Percentiles rank a stretch among this genome's conserved stretches.
phyloP scores from a whole-genome alignment of 139 green algal genomes.

The Micractinium conductrix region DNA sequence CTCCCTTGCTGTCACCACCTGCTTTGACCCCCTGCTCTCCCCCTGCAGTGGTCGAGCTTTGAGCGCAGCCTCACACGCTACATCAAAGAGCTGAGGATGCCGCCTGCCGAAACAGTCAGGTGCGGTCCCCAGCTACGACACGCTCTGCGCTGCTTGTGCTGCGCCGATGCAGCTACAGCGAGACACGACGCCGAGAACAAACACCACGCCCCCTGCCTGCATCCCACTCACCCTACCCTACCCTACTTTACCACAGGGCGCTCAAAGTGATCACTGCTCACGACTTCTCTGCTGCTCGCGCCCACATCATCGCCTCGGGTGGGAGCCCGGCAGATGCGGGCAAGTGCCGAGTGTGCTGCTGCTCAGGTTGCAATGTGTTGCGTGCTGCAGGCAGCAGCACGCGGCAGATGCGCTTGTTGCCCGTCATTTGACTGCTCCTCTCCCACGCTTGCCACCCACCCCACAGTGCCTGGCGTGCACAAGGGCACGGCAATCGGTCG shows the following conservation, averaged over 20 bases:
- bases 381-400: no score
- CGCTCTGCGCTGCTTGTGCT: no score
- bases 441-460: background rate
- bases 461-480: slow-evolving; percentile 35
- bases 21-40: background rate
- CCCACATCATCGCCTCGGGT: slow-evolving; percentile 58
- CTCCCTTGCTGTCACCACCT: no score
- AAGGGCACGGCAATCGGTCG: slow-evolving; percentile 25
- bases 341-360: background rate
- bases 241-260: background rate
- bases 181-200: no score
- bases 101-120: no score
- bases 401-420: no score
- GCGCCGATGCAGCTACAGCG: no score
- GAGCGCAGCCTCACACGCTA: slow-evolving; percentile 68
- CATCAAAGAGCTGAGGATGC: slow-evolving; percentile 62
- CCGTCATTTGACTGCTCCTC: no score
- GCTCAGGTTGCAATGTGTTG: background rate
- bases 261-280: slow-evolving; percentile 34
- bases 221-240: no score
- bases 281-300: slow-evolving; percentile 74
- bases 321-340: background rate
- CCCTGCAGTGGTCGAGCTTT: slow-evolving; percentile 53
- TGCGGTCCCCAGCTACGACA: no score
- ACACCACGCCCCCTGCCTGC: no score